Percentiles rank a stretch among this genome's conserved stretches.
Conservation (phyloP, 2,329 filamentous ascomycete genomes). For the Colletotrichum sp. region DNA sequence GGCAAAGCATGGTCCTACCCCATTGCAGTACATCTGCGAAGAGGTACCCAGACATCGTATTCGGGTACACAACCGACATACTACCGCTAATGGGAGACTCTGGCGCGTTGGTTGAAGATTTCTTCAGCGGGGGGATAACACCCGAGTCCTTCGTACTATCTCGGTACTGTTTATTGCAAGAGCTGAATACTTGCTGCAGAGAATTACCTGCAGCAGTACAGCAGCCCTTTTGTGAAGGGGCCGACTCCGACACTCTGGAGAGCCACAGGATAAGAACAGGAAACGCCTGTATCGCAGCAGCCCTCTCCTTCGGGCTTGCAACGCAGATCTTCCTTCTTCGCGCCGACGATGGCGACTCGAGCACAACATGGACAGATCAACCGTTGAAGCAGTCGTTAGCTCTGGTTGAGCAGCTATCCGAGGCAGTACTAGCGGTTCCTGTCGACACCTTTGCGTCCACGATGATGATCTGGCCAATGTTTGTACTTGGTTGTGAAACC, state of each 20-base stretch:
- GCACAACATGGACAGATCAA: neutral
- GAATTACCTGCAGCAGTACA: neutral
- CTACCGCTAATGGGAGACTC: neutral
- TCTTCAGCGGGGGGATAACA: neutral
- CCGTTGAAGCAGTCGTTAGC: neutral
- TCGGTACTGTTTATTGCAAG: neutral
- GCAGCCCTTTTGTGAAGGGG: neutral
- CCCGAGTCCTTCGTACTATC: neutral
- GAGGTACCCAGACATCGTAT: conserved; percentile 3
- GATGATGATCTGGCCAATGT: conserved; percentile 16
- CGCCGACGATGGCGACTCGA: neutral
- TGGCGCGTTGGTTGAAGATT: neutral
- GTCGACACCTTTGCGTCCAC: neutral
- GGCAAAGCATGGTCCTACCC: neutral
- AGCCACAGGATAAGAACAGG: neutral
- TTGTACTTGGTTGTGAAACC: conserved; percentile 9
- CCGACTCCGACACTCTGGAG: neutral
- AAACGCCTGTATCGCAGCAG: conserved; percentile 12
- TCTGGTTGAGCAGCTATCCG: neutral
- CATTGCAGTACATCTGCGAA: neutral
- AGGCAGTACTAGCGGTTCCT: neutral
- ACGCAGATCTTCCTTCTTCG: conserved; percentile 13
- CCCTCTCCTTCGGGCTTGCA: neutral
- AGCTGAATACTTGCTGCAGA: neutral
- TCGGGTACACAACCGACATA: conserved; percentile 1